Evolutionary conservation across 225 moss, liverwort and hornwort species (phyloP).

Genomic region (Pleurozium schreberi): DNA sequence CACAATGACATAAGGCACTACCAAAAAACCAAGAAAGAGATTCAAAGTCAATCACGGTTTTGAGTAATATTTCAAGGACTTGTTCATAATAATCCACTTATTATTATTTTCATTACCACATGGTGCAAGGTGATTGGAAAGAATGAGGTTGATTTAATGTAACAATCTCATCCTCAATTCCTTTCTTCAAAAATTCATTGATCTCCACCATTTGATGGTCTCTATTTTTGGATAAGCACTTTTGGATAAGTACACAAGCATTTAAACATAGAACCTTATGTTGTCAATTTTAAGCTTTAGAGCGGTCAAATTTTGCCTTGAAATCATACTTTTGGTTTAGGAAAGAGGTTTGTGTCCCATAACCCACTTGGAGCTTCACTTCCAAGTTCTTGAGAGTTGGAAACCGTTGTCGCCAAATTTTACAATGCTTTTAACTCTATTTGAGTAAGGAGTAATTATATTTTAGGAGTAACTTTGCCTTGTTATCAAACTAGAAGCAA

Average conservation of each 20-base stretch:
- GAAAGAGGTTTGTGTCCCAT: accelerated
- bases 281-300: not conserved
- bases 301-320: not conserved
- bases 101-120: too few species aligned
- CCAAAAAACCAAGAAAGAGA: too few species aligned
- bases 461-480: not conserved
- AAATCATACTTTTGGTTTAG: not conserved
- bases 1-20: too few species aligned
- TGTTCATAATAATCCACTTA: too few species aligned
- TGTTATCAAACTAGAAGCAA: not conserved
- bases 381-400: accelerated
- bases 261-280: accelerated
- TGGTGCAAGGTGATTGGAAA: not conserved
- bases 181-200: not conserved
- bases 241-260: not conserved
- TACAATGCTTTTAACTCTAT: accelerated
- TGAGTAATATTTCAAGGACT: too few species aligned
- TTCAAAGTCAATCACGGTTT: too few species aligned
- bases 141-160: not conserved
- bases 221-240: too few species aligned
- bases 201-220: not conserved
- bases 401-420: accelerated
- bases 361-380: too few species aligned
- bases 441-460: not conserved
- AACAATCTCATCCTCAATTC: too few species aligned